These are phyloP conservation scores for Paramyrothecium sp. DNA, from an alignment of 2,329 filamentous ascomycete species.

Conservation along the genomic window DNA sequence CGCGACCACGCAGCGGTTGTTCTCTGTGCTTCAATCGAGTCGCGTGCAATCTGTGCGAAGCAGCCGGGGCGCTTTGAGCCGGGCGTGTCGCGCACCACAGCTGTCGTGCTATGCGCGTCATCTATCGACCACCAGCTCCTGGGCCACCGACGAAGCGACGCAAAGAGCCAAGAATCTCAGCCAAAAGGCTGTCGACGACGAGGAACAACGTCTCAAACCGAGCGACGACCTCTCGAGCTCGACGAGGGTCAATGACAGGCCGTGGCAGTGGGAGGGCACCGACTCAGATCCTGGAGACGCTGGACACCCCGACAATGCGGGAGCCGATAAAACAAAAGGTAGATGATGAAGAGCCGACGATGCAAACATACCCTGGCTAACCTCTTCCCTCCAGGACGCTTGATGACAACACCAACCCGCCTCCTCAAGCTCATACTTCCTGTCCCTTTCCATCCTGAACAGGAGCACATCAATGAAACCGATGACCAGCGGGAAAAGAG, in stretches of 20 bases:
- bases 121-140: conserved; percentile 15
- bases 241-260: conserved; percentile 20
- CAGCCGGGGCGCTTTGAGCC: not conserved
- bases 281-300: conserved; percentile 9
- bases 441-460: conserved; percentile 47
- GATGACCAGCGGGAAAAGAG: conserved; percentile 30
- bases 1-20: not conserved
- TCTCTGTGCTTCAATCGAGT: not conserved
- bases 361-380: no score
- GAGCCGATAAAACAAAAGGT: conserved; percentile 19
- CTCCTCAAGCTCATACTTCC: conserved; percentile 81
- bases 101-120: not conserved
- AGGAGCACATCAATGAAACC: conserved; percentile 39
- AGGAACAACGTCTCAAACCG: conserved; percentile 16
- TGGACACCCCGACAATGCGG: conserved; percentile 13
- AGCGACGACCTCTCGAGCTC: conserved; percentile 9
- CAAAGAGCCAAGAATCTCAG: conserved; percentile 11
- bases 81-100: not conserved
- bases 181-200: conserved; percentile 17
- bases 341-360: not conserved
- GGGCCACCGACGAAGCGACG: conserved; percentile 9
- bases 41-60: not conserved
- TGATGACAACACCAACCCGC: conserved; percentile 76
- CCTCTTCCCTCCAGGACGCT: conserved; percentile 53
- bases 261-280: conserved; percentile 19